Base-by-base conservation (phyloP, 1,284 basidiomycete species). In the Ceratobasidium sp. region DNA sequence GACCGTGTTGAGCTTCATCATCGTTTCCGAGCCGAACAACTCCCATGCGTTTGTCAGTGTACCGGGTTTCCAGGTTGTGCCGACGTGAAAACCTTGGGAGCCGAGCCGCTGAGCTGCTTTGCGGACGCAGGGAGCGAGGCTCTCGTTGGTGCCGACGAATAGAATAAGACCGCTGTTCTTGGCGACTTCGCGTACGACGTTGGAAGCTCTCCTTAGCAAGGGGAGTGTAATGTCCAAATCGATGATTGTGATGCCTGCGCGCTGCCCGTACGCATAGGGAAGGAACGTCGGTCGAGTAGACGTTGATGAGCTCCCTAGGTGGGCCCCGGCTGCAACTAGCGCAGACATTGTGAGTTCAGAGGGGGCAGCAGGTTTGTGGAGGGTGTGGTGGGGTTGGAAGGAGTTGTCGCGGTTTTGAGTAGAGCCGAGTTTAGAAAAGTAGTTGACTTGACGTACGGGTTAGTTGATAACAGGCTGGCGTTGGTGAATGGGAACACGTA, bases 201-300 rank as follows among this genome's bases (percentile, higher is more conserved):
- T 92, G 50, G 96, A 94, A 8, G 97, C 96, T 74, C 97, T 92
- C 41, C 96, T 92, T 27, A 99, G 89, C 78, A 97, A 91, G 4
- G 96, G 96, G 0, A 99, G 87, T 0, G 98, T 99, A 81, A 94
- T 93, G 84, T 99, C 96, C 50, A 99, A 89, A 85, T 99, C 96
- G 84, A 99, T 99, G 84, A 99, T 90, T 69, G 95, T 95, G 79
- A 98, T 90, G 18, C 94, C 95, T 48, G 96, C 91, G 74, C 98
- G 94, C 33, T 91, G 91, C 79, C 97, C 98, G 84, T 99, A 99
- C 60, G 97, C 92, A 83, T 96, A 97, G n/a, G 97, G 95, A 81
- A 93, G 89, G 83, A 95, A 97, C 80, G 96, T 92, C 23, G 94
- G 92, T 84, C 95, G 92, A 87, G 97, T 93, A 80, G 94, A 90